Percentiles rank a stretch among this genome's conserved stretches.
phyloP scores from a whole-genome alignment of 352 stramenopile species.

The Globisporangium splendens region DNA sequence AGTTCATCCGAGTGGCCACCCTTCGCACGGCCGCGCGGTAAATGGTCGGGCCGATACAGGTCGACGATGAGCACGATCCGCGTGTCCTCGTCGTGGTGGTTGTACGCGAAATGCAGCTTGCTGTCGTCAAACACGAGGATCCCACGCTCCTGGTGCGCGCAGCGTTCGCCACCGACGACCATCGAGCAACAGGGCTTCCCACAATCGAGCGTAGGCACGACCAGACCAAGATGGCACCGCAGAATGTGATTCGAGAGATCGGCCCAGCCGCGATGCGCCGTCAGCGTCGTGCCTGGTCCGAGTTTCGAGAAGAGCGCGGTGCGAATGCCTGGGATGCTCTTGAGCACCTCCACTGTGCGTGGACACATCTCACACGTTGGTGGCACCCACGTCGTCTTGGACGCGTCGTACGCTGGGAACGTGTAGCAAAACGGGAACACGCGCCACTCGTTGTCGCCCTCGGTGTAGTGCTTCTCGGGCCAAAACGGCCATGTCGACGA shows the following conservation, averaged over 20 bases:
- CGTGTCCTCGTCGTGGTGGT: conserved; percentile 61
- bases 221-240: conserved; percentile 71
- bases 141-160: conserved; percentile 66
- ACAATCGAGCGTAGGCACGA: conserved; percentile 53
- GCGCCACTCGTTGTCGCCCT: conserved; percentile 68
- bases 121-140: conserved; percentile 91
- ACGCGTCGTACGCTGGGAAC: conserved; percentile 83
- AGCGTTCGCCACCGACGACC: conserved; percentile 70
- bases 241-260: conserved; percentile 90
- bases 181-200: conserved; percentile 68
- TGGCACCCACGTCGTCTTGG: conserved; percentile 80
- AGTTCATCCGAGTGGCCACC: conserved; percentile 86
- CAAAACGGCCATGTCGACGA: conserved; percentile 73
- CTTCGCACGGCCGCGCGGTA: conserved; percentile 74
- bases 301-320: conserved; percentile 90
- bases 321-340: conserved; percentile 58
- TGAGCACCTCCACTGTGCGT: conserved; percentile 69
- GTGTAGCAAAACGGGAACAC: conserved; percentile 91
- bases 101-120: conserved; percentile 89
- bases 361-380: conserved; percentile 75
- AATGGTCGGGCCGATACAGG: conserved; percentile 75
- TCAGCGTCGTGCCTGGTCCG: conserved; percentile 69
- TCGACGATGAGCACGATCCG: conserved; percentile 87
- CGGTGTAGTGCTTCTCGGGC: conserved; percentile 83
- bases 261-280: conserved; percentile 79